Base-by-base conservation (phyloP, 345 rosid genomes). In the Sonneratia alba region DNA sequence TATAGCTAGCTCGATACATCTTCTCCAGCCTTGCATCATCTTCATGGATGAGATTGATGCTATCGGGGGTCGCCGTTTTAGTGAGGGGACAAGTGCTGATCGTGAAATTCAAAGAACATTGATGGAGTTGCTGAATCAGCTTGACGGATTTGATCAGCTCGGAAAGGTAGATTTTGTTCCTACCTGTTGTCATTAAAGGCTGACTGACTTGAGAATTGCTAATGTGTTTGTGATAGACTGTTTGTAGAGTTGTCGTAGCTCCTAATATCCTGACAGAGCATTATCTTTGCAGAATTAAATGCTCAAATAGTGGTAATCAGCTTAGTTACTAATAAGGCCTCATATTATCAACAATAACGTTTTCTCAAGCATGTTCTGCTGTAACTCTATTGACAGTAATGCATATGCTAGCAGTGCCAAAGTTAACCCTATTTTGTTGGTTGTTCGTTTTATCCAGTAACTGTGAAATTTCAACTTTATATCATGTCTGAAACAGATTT, bases 11-110 rank as follows among this genome's bases (percentile, higher is more conserved):
- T 15, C 36, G 14, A 68, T 66, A 27, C 77, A 40, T 43, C 77
- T 77, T 71, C 18, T 75, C 66, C 72, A 95, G 97, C 99, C 99
- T 34, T 95, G 99, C 79, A 95, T 92, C 78, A 95, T 95, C 64
- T 95, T 95, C 79, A 95, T 95, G 99, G 99, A 94, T 82, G 97
- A 92, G 81, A 95, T 95, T 73, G 99, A 95, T 90, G 99, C 99
- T 47, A 92, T 95, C 78, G 97, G 99, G 73, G 97, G 99, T 40
- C 93, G 97, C 72, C 97, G 99, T 76, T 92, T 92, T 67, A 92
- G 97, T 47, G 97, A 92, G 76, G 99, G 99, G 70, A 95, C 99
- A 48, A 92, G 99, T 75, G 97, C 96, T 74, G 99, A 95, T 71
- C 96, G 99, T 81, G 99, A 95, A 87, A 92, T 92, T 62, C 99